Conservation (phyloP, 2,329 filamentous ascomycete genomes). For the Thielaviopsis punctulata region DNA sequence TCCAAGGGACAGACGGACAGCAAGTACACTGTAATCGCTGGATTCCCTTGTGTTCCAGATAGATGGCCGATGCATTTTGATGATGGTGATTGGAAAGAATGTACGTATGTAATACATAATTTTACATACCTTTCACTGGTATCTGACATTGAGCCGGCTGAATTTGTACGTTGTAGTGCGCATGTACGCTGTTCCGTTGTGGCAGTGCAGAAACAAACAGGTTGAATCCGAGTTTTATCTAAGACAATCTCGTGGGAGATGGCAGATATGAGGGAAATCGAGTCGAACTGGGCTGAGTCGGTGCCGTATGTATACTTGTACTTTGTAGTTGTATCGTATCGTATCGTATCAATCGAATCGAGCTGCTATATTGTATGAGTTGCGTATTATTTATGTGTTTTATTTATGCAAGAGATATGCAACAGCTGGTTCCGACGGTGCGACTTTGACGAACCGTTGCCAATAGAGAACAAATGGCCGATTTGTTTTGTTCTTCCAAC, state of each 20-base stretch:
- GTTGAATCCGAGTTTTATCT: background rate
- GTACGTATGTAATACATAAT: background rate
- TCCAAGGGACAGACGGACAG: no score
- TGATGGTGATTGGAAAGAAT: background rate
- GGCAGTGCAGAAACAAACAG: constrained; percentile 9
- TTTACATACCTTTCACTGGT: constrained; percentile 22
- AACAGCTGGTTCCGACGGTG: background rate
- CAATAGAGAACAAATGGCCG: background rate
- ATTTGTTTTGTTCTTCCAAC: no score
- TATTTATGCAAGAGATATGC: no score
- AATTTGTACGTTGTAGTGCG: background rate
- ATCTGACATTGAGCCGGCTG: constrained; percentile 19
- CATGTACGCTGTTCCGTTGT: no score
- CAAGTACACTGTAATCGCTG: no score
- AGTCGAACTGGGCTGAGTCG: no score
- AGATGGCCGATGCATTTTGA: background rate
- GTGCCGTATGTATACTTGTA: no score
- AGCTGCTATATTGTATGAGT: no score
- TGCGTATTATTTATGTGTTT: background rate
- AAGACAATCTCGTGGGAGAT: background rate
- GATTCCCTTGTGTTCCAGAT: background rate
- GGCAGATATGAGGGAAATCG: background rate
- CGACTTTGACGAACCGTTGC: background rate
- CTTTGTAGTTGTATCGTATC: background rate
- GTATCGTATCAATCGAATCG: background rate